Evolutionary conservation across 192 early-diverging fungal species (phyloP).

Genomic region (Dissophora ornata): DNA sequence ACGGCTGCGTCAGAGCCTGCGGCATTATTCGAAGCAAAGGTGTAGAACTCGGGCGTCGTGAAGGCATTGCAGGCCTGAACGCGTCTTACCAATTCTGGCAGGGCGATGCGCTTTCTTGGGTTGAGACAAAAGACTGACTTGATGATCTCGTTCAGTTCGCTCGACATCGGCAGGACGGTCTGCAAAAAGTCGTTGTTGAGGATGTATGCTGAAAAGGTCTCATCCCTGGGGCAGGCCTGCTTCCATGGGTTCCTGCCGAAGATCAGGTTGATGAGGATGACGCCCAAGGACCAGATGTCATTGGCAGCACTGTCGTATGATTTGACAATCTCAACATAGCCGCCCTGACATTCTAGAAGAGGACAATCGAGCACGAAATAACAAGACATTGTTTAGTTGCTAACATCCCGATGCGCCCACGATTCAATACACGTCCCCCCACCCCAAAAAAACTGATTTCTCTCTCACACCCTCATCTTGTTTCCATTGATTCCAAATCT

Average conservation of each 20-base stretch:
- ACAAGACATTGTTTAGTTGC: slow-evolving; percentile 2
- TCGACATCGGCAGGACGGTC: slow-evolving; percentile 67
- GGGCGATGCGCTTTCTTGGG: slow-evolving; percentile 56
- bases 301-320: slow-evolving; percentile 68
- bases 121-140: slow-evolving; percentile 58
- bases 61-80: slow-evolving; percentile 60
- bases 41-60: slow-evolving; percentile 47
- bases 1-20: not conserved
- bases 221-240: slow-evolving; percentile 73
- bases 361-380: slow-evolving; percentile 5
- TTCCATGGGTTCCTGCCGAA: slow-evolving; percentile 85
- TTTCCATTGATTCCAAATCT: not conserved
- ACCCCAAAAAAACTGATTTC: no score
- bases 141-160: slow-evolving; percentile 68
- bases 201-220: slow-evolving; percentile 66
- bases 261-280: slow-evolving; percentile 88
- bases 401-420: slow-evolving; percentile 7
- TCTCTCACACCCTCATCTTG: not conserved
- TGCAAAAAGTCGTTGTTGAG: slow-evolving; percentile 70
- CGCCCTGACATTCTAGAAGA: slow-evolving; percentile 70
- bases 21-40: not conserved
- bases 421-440: no score
- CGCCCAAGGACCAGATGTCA: slow-evolving; percentile 95
- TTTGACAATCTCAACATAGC: slow-evolving; percentile 68
- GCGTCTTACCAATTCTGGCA: slow-evolving; percentile 54